Base-by-base conservation (phyloP, 495 filamentous ascomycete species). In the Physcia stellaris region DNA sequence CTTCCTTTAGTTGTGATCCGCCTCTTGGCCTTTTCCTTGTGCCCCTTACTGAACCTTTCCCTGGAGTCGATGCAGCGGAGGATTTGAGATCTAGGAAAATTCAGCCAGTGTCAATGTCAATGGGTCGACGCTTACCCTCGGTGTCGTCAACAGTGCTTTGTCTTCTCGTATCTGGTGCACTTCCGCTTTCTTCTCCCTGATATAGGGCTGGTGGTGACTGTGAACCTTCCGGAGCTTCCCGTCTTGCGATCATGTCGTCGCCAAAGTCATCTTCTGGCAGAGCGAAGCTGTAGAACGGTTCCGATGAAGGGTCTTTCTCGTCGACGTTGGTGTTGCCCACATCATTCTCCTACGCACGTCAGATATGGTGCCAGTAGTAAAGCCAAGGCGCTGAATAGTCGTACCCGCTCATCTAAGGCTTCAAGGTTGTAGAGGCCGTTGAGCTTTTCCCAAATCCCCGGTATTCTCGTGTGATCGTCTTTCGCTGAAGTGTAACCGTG, bases 371-470 rank as follows among this genome's bases (percentile, higher is more conserved):
- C 12, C 4, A 6, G 3, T 26, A 0, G 4, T 24, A 1, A n/a
- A 27, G 7, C 20, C 28, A 26, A 24, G 24, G n/a, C 12, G 15
- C 6, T n/a, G 24, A 23, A 22, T 10, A 38, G 20, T 18, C 58
- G 53, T 64, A 75, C 90, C 50, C 85, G 75, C 55, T 92, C 84
- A 60, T 98, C 84, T 35, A 95, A 74, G 6, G 78, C 77, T 41
- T 85, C 78, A 29, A 98, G 71, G 54, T 95, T 83, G 64, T 93
- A 98, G 32, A 90, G 71, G 24, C 72, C 73, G 33, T 68, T 57
- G 10, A 98, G 71, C 54, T 96, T 95, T 41, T 66, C 68, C 90
- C 90, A 98, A 37, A 98, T 94, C 6, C 82, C 81, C 3, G 84
- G 76, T 34, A 93, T 84, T 27, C 76, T 77, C 30, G 85, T 94